These are phyloP conservation scores for Cyclotella distinguenda DNA, from an alignment of 108 stramenopile genomes.

Conservation along the genomic window DNA sequence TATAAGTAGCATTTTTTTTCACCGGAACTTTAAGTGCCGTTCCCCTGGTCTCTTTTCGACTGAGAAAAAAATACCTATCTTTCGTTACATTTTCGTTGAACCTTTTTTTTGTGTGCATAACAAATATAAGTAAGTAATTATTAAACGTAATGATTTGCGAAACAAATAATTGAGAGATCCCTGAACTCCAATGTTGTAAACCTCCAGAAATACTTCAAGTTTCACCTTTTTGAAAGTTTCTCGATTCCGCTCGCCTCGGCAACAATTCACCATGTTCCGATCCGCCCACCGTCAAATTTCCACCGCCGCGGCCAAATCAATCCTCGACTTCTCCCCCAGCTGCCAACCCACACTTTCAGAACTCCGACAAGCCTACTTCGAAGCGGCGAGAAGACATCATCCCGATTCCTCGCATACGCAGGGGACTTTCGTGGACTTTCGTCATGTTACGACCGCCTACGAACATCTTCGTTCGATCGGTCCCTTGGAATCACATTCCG, in stretches of 20 bases:
- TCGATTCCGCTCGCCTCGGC: not conserved
- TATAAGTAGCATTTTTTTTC: too few relatives aligned
- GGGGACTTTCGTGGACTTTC: slow-evolving; percentile 47
- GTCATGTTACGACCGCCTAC: slow-evolving; percentile 63
- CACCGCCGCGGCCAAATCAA: slow-evolving; percentile 48
- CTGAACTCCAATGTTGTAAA: too few relatives aligned
- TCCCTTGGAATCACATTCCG: slow-evolving; percentile 5
- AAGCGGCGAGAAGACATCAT: slow-evolving; percentile 71
- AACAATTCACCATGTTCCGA: not conserved
- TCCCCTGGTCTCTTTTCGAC: too few relatives aligned
- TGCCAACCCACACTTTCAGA: slow-evolving; percentile 40
- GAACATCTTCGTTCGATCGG: slow-evolving; percentile 52
- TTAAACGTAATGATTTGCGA: too few relatives aligned
- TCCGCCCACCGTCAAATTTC: slow-evolving; percentile 33
- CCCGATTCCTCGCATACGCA: slow-evolving; percentile 51
- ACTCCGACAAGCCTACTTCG: slow-evolving; percentile 71
- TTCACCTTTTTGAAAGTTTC: too few relatives aligned
- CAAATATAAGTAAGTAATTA: too few relatives aligned
- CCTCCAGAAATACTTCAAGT: too few relatives aligned
- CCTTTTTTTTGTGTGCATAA: too few relatives aligned
- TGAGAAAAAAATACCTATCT: too few relatives aligned
- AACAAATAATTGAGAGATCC: too few relatives aligned
- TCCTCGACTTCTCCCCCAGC: slow-evolving; percentile 45
- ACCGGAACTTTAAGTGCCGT: too few relatives aligned
- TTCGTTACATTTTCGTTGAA: too few relatives aligned